These are phyloP conservation scores for Choiromyces venosus DNA, from an alignment of 495 filamentous ascomycete species.

Conservation along the genomic window DNA sequence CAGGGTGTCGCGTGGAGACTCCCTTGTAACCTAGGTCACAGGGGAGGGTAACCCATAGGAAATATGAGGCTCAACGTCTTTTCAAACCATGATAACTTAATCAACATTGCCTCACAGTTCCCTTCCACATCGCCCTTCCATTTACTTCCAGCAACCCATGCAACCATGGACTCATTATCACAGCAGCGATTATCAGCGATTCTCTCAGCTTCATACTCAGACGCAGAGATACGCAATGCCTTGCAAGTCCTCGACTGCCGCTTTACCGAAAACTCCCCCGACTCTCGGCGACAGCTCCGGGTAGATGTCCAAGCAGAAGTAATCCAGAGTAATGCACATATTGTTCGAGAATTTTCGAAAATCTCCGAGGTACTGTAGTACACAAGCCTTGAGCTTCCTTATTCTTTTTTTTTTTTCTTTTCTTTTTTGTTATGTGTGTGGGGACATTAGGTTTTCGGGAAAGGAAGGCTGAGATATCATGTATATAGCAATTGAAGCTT, in stretches of 20 bases:
- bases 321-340: constrained; percentile 85
- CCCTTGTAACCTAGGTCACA: background rate
- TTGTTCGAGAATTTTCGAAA: constrained; percentile 81
- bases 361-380: constrained; percentile 69
- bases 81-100: too few relatives aligned
- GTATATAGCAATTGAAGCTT: constrained; percentile 69
- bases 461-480: constrained; percentile 26
- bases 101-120: background rate
- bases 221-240: constrained; percentile 84
- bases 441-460: constrained; percentile 17
- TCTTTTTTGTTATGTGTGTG: background rate
- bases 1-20: background rate
- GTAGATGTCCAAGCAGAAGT: constrained; percentile 88
- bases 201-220: constrained; percentile 85
- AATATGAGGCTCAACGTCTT: background rate
- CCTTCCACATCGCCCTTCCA: background rate
- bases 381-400: background rate
- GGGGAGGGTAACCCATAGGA: background rate
- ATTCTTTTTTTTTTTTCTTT: too few relatives aligned
- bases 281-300: constrained; percentile 71
- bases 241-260: constrained; percentile 69
- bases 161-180: constrained; percentile 56
- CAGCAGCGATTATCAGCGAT: constrained; percentile 71
- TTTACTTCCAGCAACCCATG: background rate
- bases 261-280: constrained; percentile 66